A percentile compares a stretch with the other conserved stretches of the same genome.
These are phyloP conservation scores for Trypanosoma cruzi DNA, from an alignment of 208 protist genomes.

Conservation along the genomic window DNA sequence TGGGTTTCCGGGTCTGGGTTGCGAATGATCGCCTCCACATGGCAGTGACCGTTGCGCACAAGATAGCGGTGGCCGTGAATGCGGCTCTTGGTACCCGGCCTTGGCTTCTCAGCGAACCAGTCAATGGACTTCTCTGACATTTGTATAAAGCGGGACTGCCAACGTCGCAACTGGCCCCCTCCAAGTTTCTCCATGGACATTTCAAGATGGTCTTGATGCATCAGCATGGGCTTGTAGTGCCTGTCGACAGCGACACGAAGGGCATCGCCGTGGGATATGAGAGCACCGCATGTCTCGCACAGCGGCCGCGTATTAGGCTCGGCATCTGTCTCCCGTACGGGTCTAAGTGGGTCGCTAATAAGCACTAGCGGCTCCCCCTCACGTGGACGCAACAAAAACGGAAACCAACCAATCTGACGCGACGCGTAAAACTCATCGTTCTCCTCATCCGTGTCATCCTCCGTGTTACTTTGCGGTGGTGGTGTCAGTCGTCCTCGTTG, in stretches of 20 bases:
- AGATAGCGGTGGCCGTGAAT: slow-evolving; percentile 25
- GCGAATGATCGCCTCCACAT: not conserved
- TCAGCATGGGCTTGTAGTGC: slow-evolving; percentile 17
- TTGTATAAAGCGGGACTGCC: slow-evolving; percentile 26
- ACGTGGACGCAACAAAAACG: slow-evolving; percentile 17
- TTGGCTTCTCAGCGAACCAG: slow-evolving; percentile 26
- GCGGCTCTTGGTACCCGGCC: slow-evolving; percentile 17
- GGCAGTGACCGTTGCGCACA: slow-evolving; percentile 10
- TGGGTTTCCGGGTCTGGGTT: slow-evolving; percentile 8
- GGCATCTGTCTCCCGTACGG: slow-evolving; percentile 3
- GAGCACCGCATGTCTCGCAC: slow-evolving; percentile 12
- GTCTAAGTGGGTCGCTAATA: slow-evolving; percentile 1
- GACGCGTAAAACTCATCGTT: slow-evolving; percentile 21
- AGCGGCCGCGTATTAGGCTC: slow-evolving; percentile 7
- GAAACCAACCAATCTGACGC: slow-evolving; percentile 25
- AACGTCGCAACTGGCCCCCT: slow-evolving; percentile 16
- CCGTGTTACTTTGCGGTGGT: slow-evolving; percentile 1
- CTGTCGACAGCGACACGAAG: slow-evolving; percentile 23
- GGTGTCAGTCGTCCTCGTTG: not conserved
- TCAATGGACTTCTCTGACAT: slow-evolving; percentile 30
- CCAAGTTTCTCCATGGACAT: slow-evolving; percentile 32
- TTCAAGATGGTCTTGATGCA: slow-evolving; percentile 15
- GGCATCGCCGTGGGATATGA: slow-evolving; percentile 12
- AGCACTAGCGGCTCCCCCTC: slow-evolving; percentile 19
- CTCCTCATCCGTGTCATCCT: slow-evolving; percentile 21